Evolutionary conservation across 306 rosid genomes (phyloP), one percentile per base, ranked within the genome.

Genomic region (Senna tora): DNA sequence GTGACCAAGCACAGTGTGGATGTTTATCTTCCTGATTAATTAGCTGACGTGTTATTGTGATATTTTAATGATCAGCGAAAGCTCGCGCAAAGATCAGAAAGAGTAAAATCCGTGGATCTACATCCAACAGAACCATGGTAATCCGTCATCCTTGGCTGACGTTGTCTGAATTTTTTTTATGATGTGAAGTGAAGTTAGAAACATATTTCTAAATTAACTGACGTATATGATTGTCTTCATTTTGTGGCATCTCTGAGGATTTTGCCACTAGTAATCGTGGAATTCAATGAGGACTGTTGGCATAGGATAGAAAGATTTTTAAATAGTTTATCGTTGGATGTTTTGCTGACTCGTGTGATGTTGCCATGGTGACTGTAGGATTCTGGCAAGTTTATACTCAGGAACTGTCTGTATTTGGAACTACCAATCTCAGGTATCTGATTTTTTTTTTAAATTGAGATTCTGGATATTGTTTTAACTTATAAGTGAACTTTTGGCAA

Each of bases 371-470:
- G 72, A 70, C 74, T 71, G 77, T 88, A 94, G 99, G 99, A 91
- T 94, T 79, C 81, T 91, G 75, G 97, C 99, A 33, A 94, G 99
- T 87, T 89, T 94, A 76, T 94, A 94, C 81, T 87, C 97, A 1
- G 99, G 99, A 79, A 89, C 99, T 65, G 96, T 94, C 19, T 94
- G 97, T 68, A 91, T 94, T 81, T 94, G 97, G 97, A 94, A 91
- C 86, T 88, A 94, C 90, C 99, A 94, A 80, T 89, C 99, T 58
- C 99, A 94, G 96, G 99, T 89, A 86, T 67, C 79, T 19, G 38
- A 38, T 5, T 0, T 43, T 22, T 9, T 76, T 50, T 81, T 73
- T 16, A 20, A 45, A 66, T 73, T 68, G 42, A 32, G 71, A 38
- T 70, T 51, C 19, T 67, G n/a, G 22, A 7, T 53, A 53, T 39